Base-by-base conservation (phyloP, 345 rosid genomes). In the Ailanthus altissimus region DNA sequence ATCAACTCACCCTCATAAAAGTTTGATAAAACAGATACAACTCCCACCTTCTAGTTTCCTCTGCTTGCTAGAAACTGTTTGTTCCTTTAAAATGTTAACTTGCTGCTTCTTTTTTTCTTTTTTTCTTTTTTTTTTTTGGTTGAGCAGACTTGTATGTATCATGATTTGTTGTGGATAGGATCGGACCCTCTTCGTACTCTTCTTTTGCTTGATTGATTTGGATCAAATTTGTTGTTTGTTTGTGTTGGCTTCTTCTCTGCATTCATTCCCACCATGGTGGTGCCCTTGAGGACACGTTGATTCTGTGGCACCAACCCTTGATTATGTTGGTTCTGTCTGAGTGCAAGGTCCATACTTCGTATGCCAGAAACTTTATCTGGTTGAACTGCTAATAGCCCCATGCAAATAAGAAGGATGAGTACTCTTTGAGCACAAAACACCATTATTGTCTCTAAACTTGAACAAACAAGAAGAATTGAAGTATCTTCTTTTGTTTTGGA, bases 101-200 rank as follows among this genome's bases (percentile, higher is more conserved):
- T 74, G 2, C 85, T 84, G 79, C 43, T 76, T 46, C 25, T 73
- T 32, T 32, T 32, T 32, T 32, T 32, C 3, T 3, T 3, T 50
- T 74, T 73, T 77, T 79, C 60, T 32, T 32, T 32, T 32, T 3
- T 3, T 50, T 74, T 73, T 77, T 79, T 63, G 16, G 67, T 70
- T 49, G 80, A 82, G 80, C 74, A 77, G 73, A 76, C 72, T 79
- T 56, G 75, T 36, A 66, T 49, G 13, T 74, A 47, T 79, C 81
- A 86, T 43, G 88, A 43, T 83, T 85, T 86, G 92, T 93, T 93
- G 84, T 93, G 98, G 77, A 93, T 91, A 78, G 97, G 97, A 88
- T 93, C 92, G 49, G 98, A 81, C 68, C 97, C 98, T 87, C 89
- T 79, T 82, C 89, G 81, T 12, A 93, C 93, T 59, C 79, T 84